phyloP scores from a whole-genome alignment of 2,329 filamentous ascomycete genomes.

The Colletotrichum sp. region DNA sequence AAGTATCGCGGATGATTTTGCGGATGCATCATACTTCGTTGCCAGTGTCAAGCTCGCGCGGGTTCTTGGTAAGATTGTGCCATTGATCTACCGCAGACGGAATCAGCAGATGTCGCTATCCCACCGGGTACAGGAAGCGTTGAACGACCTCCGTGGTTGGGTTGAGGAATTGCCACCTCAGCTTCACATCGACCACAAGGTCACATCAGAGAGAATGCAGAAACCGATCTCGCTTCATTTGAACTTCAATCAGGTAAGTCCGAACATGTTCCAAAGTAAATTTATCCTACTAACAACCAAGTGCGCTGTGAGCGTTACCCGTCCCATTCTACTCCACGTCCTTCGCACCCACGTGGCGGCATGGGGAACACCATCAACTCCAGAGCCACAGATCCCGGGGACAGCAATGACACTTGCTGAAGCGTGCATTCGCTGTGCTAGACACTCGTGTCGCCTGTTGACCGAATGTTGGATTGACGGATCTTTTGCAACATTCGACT shows the following conservation, averaged over 20 bases:
- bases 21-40: conserved; percentile 32
- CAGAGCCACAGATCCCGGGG: conserved; percentile 29
- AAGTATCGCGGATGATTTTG: conserved; percentile 31
- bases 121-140: conserved; percentile 34
- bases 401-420: conserved; percentile 43
- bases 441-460: conserved; percentile 46
- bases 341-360: conserved; percentile 32
- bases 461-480: conserved; percentile 52
- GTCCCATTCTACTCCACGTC: conserved; percentile 38
- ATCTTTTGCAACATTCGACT: conserved; percentile 51
- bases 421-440: conserved; percentile 49
- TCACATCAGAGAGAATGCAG: conserved; percentile 22
- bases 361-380: conserved; percentile 17
- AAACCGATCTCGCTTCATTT: conserved; percentile 37
- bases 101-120: conserved; percentile 32
- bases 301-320: conserved; percentile 37
- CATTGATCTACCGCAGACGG: conserved; percentile 36
- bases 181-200: conserved; percentile 31
- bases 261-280: rapidly evolving
- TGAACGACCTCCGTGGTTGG: conserved; percentile 34
- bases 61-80: conserved; percentile 30
- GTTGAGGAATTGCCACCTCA: conserved; percentile 33
- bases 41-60: conserved; percentile 44
- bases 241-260: conserved; percentile 28
- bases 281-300: not conserved